A percentile compares a stretch with the other conserved stretches of the same genome.
Conservation (phyloP, 441 rosid genomes). For the Aquilaria agallochum region DNA sequence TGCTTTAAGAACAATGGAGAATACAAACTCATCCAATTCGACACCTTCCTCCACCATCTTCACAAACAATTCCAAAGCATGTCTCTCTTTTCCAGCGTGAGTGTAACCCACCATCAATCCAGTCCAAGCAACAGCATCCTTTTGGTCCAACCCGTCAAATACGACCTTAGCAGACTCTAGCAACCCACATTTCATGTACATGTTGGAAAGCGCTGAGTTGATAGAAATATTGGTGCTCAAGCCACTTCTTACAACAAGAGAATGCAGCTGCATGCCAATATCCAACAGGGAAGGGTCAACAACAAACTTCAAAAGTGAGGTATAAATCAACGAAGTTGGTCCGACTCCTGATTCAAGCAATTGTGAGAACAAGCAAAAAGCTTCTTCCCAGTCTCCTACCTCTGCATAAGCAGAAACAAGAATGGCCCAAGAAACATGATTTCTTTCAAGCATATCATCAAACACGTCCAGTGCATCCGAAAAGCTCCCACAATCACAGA, state of each 20-base stretch:
- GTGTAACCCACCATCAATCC: slow-evolving; percentile 54
- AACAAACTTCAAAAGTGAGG: slow-evolving; percentile 40
- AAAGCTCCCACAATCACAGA: slow-evolving; percentile 50
- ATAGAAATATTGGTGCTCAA: slow-evolving; percentile 26
- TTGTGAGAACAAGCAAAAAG: slow-evolving; percentile 33
- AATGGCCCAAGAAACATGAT: slow-evolving; percentile 33
- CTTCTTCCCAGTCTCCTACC: slow-evolving; percentile 27
- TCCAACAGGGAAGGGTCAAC: slow-evolving; percentile 26
- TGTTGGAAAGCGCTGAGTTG: slow-evolving; percentile 37
- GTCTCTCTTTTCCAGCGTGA: slow-evolving; percentile 31
- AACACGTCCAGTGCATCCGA: slow-evolving; percentile 54
- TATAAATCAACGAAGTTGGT: slow-evolving; percentile 36
- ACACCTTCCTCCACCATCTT: slow-evolving; percentile 39
- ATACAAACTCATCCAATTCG: slow-evolving; percentile 50
- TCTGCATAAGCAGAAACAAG: slow-evolving; percentile 52
- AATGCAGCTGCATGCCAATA: slow-evolving; percentile 51
- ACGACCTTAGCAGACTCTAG: slow-evolving; percentile 42
- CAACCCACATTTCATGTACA: slow-evolving; percentile 57
- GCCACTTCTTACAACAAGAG: slow-evolving; percentile 40
- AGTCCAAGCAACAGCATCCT: slow-evolving; percentile 45
- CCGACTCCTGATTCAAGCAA: slow-evolving; percentile 34
- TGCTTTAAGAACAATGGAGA: slow-evolving; percentile 57
- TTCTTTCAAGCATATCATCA: slow-evolving; percentile 55
- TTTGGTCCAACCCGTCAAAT: slow-evolving; percentile 37
- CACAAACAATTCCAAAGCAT: slow-evolving; percentile 33